Evolutionary conservation across 2,329 filamentous ascomycete genomes (phyloP).

Genomic region (Penicillium paneum): DNA sequence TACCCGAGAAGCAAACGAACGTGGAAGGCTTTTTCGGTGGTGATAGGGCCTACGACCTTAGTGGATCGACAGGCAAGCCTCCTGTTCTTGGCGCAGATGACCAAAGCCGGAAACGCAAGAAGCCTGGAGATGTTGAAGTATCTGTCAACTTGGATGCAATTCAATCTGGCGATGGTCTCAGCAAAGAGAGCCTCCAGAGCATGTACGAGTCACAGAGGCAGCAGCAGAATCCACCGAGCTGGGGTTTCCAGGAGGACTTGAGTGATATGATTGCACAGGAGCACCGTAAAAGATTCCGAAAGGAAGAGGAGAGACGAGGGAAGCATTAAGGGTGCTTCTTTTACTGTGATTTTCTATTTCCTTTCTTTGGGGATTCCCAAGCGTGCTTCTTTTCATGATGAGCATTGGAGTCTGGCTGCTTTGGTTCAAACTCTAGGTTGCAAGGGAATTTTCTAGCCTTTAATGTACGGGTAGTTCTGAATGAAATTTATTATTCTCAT

Average conservation of each 20-base stretch:
- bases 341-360: neutral
- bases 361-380: neutral
- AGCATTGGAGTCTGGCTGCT: slow-evolving; percentile 5
- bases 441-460: neutral
- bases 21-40: slow-evolving; percentile 94
- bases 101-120: slow-evolving; percentile 79
- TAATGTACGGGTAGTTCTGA: slow-evolving; percentile 1
- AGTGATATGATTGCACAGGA: slow-evolving; percentile 96
- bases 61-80: slow-evolving; percentile 55
- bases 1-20: slow-evolving; percentile 81
- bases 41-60: slow-evolving; percentile 88
- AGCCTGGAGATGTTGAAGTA: slow-evolving; percentile 91
- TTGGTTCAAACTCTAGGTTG: neutral
- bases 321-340: slow-evolving; percentile 44
- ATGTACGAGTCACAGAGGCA: slow-evolving; percentile 72
- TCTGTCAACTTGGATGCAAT: slow-evolving; percentile 83
- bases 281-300: slow-evolving; percentile 83
- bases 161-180: slow-evolving; percentile 69
- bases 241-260: slow-evolving; percentile 82
- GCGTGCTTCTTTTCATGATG: neutral
- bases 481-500: neutral
- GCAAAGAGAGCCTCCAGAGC: slow-evolving; percentile 76
- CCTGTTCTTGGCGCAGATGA: slow-evolving; percentile 79
- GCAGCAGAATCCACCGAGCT: slow-evolving; percentile 65
- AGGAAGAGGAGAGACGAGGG: slow-evolving; percentile 73